Evolutionary conservation across 345 rosid genomes (phyloP), one percentile per base, ranked within the genome.

Genomic region (Erysimum cheiranthoides): DNA sequence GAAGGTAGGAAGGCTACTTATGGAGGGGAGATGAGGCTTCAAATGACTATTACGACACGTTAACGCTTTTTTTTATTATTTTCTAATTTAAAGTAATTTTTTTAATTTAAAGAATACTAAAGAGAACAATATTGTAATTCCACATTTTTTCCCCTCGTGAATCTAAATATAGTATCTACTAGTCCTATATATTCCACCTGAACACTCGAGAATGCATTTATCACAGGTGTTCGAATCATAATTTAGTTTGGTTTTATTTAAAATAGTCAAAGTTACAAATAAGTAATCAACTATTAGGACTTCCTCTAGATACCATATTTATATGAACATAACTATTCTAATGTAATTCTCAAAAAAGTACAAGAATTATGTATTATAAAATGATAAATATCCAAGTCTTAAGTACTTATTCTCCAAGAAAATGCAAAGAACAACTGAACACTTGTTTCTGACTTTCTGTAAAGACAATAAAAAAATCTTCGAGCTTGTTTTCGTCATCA

Each of bases 121-220:
- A 6, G 10, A 14, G 39, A 6, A 13, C 17, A 31, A 16, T 8
- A 31, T 9, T 73, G 6, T 27, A 36, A 47, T 12, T 47, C 8
- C 30, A 5, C n/a, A 8, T 8, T 57, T 57, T n/a, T 10, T 32
- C 25, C 66, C 14, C n/a, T n/a, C n/a, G n/a, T n/a, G n/a, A n/a
- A n/a, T n/a, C n/a, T n/a, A n/a, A n/a, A n/a, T n/a, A n/a, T n/a
- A n/a, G n/a, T n/a, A n/a, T n/a, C n/a, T n/a, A n/a, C n/a, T n/a
- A n/a, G n/a, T n/a, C n/a, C n/a, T n/a, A n/a, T n/a, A 52, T 76
- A 69, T 69, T 76, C 70, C 70, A 69, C 79, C 79, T n/a, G 75
- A 69, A 61, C 30, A 61, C 79, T n/a, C n/a, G 10, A 61, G 70
- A 42, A 38, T 53, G 43, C 39, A 47, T 60, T n/a, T n/a, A n/a